Percentiles rank a stretch among this genome's conserved stretches.
phyloP scores from a whole-genome alignment of 345 rosid genomes.

The Sonneratia caseolaris region DNA sequence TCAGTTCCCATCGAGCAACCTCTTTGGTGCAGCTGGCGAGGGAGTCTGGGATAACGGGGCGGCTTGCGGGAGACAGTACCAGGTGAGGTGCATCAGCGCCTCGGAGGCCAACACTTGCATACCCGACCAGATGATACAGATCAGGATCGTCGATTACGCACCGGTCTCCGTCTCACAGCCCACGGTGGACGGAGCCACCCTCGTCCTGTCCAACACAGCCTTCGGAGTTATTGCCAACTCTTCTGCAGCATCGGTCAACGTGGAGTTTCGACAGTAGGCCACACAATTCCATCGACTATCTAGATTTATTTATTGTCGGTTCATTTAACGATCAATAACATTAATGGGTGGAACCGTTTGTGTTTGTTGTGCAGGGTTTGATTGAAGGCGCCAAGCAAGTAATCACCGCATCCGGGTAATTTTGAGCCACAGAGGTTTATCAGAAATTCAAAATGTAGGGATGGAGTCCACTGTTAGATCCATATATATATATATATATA shows the following conservation, averaged over 20 bases:
- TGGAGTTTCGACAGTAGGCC: conserved; percentile 46
- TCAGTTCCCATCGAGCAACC: conserved; percentile 46
- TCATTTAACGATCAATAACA: no score
- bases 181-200: conserved; percentile 23
- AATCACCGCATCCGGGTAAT: no score
- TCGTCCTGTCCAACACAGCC: conserved; percentile 43
- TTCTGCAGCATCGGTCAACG: conserved; percentile 23
- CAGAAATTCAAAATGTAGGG: no score
- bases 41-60: conserved; percentile 69
- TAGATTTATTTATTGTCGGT: no score
- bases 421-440: no score
- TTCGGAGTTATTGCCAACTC: conserved; percentile 31
- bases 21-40: conserved; percentile 58
- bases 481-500: no score
- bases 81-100: conserved; percentile 55
- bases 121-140: conserved; percentile 28
- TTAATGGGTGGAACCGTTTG: no score
- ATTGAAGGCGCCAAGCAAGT: no score
- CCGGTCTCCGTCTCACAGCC: conserved; percentile 8
- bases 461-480: no score
- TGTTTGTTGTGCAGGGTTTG: no score
- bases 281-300: not conserved
- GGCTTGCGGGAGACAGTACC: conserved; percentile 50
- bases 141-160: conserved; percentile 43
- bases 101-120: conserved; percentile 20